Base-by-base conservation (phyloP, 2,329 filamentous ascomycete genomes). In the Daldinia sp. region DNA sequence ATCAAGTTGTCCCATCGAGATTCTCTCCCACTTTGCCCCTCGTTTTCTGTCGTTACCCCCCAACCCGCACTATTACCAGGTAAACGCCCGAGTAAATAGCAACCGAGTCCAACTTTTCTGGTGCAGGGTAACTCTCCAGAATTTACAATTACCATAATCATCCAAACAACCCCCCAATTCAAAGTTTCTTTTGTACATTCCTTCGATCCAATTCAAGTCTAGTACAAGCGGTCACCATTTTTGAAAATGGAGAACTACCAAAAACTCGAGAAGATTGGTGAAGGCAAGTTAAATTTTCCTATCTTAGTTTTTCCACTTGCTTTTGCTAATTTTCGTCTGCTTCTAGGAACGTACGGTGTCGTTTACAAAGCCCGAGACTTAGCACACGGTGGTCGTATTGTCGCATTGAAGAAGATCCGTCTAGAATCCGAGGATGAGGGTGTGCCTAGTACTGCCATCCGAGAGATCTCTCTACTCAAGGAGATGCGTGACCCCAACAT, bases 401-500 rank as follows among this genome's bases (percentile, higher is more conserved):
- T 97, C 67, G 93, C 93, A 19, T 83, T 97, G 71, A 97, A 97
- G 85, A 97, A 97, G 83, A 97, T 97, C 73, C 91, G 93, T 67
- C 90, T 97, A 72, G 94, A 97, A 76, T 93, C 93, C 66, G 94
- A 97, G 81, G 93, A 97, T 81, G 94, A 97, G 77, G 93, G 93
- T 70, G 93, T 96, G 15, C 94, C 93, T 2, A 94, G 90, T 73
- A 97, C 93, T 2, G 94, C 93, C 69, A 97, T 97, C 74, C 93
- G 93, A 72, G 93, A 97, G 78, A 97, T 97, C 74, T 96, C 92
- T 23, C 86, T 97, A 41, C 87, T 97, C 73, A 97, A 97, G 79
- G 93, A 97, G 79, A 94, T 97, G 92, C 90, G 90, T 76, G 91
- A 97, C 77, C 90, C 91, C 65, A 96, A 94, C 79, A 95, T 97